These are phyloP conservation scores for Carex scoparia DNA, from an alignment of 176 grass and related monocot species.

Conservation along the genomic window DNA sequence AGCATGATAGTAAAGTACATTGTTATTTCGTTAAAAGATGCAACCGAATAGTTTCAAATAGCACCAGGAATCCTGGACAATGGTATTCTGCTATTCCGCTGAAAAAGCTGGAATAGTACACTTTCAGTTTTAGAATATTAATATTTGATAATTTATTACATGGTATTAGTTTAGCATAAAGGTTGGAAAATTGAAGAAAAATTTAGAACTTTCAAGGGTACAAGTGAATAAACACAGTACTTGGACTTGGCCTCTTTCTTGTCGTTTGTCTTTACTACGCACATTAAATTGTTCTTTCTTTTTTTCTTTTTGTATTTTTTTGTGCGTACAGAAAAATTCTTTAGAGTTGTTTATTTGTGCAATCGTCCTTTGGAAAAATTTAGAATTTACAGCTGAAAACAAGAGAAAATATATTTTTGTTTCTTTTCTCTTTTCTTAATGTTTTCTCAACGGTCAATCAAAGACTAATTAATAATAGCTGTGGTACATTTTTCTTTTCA, in stretches of 20 bases:
- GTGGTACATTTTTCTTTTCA: too few relatives aligned
- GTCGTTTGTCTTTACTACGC: background rate
- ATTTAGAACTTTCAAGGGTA: background rate
- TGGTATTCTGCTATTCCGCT: too few relatives aligned
- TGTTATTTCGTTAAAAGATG: too few relatives aligned
- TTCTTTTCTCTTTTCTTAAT: background rate
- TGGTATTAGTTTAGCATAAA: too few relatives aligned
- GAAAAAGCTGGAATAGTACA: too few relatives aligned
- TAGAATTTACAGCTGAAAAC: background rate
- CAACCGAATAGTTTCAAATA: too few relatives aligned
- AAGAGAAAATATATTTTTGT: background rate
- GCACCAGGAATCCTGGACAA: too few relatives aligned
- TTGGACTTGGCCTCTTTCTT: background rate
- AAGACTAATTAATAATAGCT: background rate
- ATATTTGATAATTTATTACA: too few relatives aligned
- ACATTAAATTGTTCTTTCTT: background rate
- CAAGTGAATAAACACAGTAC: background rate
- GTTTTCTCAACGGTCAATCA: background rate
- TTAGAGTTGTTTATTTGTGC: background rate
- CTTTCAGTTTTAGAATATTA: too few relatives aligned
- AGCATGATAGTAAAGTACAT: too few relatives aligned
- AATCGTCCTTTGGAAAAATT: background rate
- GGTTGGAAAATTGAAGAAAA: too few relatives aligned
- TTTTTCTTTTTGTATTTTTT: background rate
- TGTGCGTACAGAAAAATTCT: background rate